Evolutionary conservation across 805 yeast species (phyloP), one percentile per base, ranked within the genome.

Genomic region (Saturnispora galanensis): DNA sequence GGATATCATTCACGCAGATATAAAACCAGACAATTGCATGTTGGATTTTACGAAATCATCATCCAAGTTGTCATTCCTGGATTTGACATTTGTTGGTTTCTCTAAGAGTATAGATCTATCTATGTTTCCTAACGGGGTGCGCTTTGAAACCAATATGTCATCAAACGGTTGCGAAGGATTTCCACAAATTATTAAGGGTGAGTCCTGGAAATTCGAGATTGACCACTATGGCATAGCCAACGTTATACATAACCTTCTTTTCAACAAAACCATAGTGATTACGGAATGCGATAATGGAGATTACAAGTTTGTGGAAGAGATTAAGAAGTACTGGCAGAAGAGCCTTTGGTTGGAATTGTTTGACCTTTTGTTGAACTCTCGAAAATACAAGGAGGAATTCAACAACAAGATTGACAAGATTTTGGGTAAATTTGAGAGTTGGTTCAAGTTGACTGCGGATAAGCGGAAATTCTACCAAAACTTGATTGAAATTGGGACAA

Each of bases 11-110:
- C 96, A 88, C 63, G 94, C 95, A 2, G 95, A 88, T 58, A 60
- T 88, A 44, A 84, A 83, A 56, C 81, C 95, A 0, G 95, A 84
- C 50, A 88, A 87, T 57, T 84, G 93, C 51, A 83, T 88, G 94
- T 56, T 86, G 0, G 62, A 83, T 34, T 68, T 83, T 35, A 12
- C 45, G 3, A 63, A 65, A 12, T 46, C 54, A 26, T 50, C 47
- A 0, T 53, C 50, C 5, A 48, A 38, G 32, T 46, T 54, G 3
- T 37, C 52, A 4, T 58, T 47, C 26, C 40, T 47, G 11, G 63
- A 58, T 38, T 10, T 59, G 1, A 38, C 45, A 0, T 57, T 88
- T 37, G 83, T 87, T 51, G 95, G 87, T 62, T 88, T 84, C 63
- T 94, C 94, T 3, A 69, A 89, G 50, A 77, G 90, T 0, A 73